Percentiles rank a stretch among this genome's conserved stretches.
Evolutionary conservation across 805 yeast genomes (phyloP).

Genomic region (Yarrowia keelungensis): DNA sequence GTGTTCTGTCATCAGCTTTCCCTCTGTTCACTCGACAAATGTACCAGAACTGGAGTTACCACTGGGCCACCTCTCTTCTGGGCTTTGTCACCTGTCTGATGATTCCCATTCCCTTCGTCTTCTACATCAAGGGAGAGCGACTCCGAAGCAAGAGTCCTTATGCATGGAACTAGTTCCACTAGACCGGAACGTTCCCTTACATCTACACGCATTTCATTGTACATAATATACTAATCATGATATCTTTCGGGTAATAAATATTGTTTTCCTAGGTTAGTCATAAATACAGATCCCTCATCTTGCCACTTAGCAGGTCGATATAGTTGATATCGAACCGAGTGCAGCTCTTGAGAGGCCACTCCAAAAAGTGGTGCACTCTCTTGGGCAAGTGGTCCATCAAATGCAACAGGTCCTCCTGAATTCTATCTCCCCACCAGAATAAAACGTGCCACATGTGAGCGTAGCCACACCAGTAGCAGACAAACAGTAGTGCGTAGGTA

Average conservation of each 20-base stretch:
- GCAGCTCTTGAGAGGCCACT: constrained; percentile 14
- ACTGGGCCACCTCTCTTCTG: constrained; percentile 73
- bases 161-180: constrained; percentile 26
- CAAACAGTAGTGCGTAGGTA: constrained; percentile 14
- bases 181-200: too few relatives aligned
- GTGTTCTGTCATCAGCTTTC: constrained; percentile 75
- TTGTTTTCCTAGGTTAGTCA: background rate
- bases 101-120: constrained; percentile 60
- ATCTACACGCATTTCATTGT: background rate
- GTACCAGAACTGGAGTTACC: constrained; percentile 72
- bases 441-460: constrained; percentile 22
- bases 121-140: constrained; percentile 57
- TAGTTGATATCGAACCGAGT: constrained; percentile 10
- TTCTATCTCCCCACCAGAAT: constrained; percentile 23
- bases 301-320: constrained; percentile 8
- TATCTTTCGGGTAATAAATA: too few relatives aligned
- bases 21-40: constrained; percentile 87
- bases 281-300: constrained; percentile 20
- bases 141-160: constrained; percentile 45
- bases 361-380: constrained; percentile 5
- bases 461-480: constrained; percentile 18
- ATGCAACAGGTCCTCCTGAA: constrained; percentile 13
- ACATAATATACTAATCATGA: too few relatives aligned
- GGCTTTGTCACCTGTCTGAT: constrained; percentile 58
- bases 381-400: constrained; percentile 4